Evolutionary conservation across 2,329 filamentous ascomycete genomes (phyloP).

Genomic region (Diaporthe velutina): DNA sequence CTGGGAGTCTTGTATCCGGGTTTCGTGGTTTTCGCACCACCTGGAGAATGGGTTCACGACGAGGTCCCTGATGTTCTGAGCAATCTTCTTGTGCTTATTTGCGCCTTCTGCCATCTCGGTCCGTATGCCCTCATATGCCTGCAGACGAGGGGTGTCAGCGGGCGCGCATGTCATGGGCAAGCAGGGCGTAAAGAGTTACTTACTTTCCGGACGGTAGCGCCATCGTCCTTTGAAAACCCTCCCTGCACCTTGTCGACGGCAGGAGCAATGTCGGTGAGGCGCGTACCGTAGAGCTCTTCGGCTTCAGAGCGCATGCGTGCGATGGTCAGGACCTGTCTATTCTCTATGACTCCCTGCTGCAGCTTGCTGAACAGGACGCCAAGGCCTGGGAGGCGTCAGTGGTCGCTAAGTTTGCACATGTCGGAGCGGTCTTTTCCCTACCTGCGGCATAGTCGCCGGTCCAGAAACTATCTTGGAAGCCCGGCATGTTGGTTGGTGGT

Average conservation of each 20-base stretch:
- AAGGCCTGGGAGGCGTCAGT: constrained; percentile 67
- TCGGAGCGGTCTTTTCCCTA: constrained; percentile 55
- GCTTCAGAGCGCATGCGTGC: constrained; percentile 95
- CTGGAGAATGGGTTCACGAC: constrained; percentile 94
- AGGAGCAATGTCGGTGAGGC: constrained; percentile 84
- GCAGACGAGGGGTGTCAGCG: constrained; percentile 18
- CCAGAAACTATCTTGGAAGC: constrained; percentile 98
- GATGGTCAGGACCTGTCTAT: constrained; percentile 92
- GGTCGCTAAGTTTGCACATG: constrained; percentile 36
- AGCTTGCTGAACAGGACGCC: constrained; percentile 97
- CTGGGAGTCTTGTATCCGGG: constrained; percentile 91
- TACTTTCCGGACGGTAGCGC: constrained; percentile 95
- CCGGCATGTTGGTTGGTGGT: constrained; percentile 73
- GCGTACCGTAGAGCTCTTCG: constrained; percentile 88
- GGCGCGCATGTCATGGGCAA: neutral
- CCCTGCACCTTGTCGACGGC: constrained; percentile 84
- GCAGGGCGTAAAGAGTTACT: constrained; percentile 40
- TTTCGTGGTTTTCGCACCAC: constrained; percentile 96
- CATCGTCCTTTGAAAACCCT: constrained; percentile 92
- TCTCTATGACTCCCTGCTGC: constrained; percentile 94
- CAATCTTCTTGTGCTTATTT: constrained; percentile 93
- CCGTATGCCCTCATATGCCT: constrained; percentile 96
- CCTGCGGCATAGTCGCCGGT: constrained; percentile 96
- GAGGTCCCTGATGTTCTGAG: constrained; percentile 94
- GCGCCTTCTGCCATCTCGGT: constrained; percentile 92